Evolutionary conservation across 192 early-diverging fungal genomes (phyloP).

Genomic region (Coemansia sp.): DNA sequence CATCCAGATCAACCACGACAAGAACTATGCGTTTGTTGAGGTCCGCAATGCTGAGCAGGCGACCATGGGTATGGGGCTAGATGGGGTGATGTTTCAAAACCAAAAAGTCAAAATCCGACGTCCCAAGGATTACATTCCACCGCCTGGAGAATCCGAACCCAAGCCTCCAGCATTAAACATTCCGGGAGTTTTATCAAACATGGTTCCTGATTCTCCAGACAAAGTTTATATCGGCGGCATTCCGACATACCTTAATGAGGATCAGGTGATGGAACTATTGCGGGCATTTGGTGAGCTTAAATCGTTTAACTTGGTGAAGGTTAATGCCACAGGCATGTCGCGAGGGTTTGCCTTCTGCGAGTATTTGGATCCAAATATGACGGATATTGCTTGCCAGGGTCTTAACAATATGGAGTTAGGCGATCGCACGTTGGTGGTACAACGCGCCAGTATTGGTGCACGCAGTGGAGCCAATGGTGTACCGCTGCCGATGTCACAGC

Average conservation of each 20-base stretch:
- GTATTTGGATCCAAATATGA: slow-evolving; percentile 81
- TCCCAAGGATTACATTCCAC: slow-evolving; percentile 87
- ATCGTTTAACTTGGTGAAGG: slow-evolving; percentile 93
- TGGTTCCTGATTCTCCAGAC: slow-evolving; percentile 86
- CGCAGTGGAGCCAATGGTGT: slow-evolving; percentile 32
- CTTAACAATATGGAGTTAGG: slow-evolving; percentile 95
- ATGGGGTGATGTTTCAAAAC: slow-evolving; percentile 82
- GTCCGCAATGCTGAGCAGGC: slow-evolving; percentile 87
- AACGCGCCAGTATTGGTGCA: slow-evolving; percentile 86
- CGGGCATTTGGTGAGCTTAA: slow-evolving; percentile 90
- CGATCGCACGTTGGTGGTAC: slow-evolving; percentile 90
- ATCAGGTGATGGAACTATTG: slow-evolving; percentile 92
- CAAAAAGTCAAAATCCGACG: slow-evolving; percentile 86
- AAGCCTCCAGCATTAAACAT: slow-evolving; percentile 64
- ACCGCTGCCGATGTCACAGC: slow-evolving; percentile 27
- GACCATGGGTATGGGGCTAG: slow-evolving; percentile 87
- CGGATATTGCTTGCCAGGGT: slow-evolving; percentile 91
- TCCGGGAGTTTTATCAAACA: slow-evolving; percentile 81
- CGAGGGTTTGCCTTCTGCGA: slow-evolving; percentile 97
- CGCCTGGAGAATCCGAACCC: slow-evolving; percentile 58
- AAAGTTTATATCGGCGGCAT: slow-evolving; percentile 95
- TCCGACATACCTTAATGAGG: slow-evolving; percentile 82
- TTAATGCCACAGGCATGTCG: slow-evolving; percentile 67
- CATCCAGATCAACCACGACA: slow-evolving; percentile 90
- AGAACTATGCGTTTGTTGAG: slow-evolving; percentile 96